Conservation (phyloP, 1,284 basidiomycete genomes). For the Irpex lacteus region DNA sequence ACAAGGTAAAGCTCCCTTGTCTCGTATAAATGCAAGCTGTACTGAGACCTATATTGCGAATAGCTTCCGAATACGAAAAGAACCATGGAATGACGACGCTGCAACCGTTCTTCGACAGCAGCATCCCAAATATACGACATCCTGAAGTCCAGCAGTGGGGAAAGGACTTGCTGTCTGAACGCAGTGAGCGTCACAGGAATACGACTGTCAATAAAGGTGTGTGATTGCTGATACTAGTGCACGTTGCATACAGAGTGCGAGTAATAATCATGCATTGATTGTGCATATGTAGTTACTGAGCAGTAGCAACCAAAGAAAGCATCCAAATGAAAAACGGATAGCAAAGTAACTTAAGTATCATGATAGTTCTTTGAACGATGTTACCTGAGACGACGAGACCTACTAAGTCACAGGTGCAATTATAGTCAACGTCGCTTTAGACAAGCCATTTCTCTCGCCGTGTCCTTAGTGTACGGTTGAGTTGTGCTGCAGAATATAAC, state of each 20-base stretch:
- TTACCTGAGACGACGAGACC: no score
- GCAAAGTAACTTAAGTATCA: no score
- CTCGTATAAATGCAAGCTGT: background rate
- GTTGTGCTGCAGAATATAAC: no score
- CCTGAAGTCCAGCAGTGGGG: slow-evolving; percentile 80
- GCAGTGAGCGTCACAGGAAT: slow-evolving; percentile 23
- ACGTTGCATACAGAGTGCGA: background rate
- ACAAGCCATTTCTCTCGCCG: no score
- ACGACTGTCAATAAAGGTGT: background rate
- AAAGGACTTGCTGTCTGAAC: slow-evolving; percentile 57
- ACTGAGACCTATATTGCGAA: background rate
- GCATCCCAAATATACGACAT: slow-evolving; percentile 71
- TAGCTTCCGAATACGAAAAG: slow-evolving; percentile 74
- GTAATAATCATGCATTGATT: background rate
- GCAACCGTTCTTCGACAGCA: slow-evolving; percentile 75
- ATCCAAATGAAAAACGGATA: no score
- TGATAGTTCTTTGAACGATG: no score
- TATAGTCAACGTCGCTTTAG: no score
- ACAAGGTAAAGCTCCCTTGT: slow-evolving; percentile 49
- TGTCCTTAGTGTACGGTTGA: no score
- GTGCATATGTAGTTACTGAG: no score
- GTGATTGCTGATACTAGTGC: background rate
- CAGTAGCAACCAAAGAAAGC: no score
- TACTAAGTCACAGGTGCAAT: no score
- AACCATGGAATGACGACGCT: slow-evolving; percentile 43